Conservation (phyloP, 2,329 filamentous ascomycete genomes). For the Colletotrichum incanum region DNA sequence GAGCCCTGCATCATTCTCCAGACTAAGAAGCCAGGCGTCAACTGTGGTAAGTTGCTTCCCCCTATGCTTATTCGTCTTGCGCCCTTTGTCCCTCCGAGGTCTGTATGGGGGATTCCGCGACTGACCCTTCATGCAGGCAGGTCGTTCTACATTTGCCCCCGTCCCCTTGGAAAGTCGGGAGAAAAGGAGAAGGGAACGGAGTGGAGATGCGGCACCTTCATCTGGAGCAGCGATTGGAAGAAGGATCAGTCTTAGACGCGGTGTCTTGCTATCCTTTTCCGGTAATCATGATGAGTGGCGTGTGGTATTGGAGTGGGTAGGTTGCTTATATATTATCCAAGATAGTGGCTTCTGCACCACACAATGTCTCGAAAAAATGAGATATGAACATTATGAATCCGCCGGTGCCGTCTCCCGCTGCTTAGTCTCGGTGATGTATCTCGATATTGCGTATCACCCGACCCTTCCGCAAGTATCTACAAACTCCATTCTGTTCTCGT, state of each 20-base stretch:
- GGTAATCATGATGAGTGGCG: background rate
- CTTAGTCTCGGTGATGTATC: background rate
- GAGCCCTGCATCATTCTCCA: constrained; percentile 88
- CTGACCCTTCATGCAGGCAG: constrained; percentile 60
- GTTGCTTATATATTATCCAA: background rate
- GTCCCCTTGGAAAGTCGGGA: constrained; percentile 87
- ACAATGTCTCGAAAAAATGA: background rate
- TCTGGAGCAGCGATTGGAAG: constrained; percentile 76
- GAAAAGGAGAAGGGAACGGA: constrained; percentile 87
- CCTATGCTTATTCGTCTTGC: constrained; percentile 3
- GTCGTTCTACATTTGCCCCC: constrained; percentile 75
- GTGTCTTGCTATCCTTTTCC: background rate
- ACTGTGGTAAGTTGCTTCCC: constrained; percentile 71
- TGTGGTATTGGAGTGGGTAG: background rate
- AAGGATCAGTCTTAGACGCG: constrained; percentile 41
- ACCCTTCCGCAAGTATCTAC: background rate
- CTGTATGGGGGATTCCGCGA: background rate
- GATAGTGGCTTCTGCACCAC: background rate
- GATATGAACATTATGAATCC: constrained; percentile 2
- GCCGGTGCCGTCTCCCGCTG: background rate
- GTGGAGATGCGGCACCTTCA: constrained; percentile 92
- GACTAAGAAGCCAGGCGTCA: constrained; percentile 92
- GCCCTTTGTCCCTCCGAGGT: background rate
- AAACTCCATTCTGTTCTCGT: background rate
- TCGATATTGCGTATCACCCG: background rate